Base-by-base conservation (phyloP, 441 rosid genomes). In the Populus trichocarpa region DNA sequence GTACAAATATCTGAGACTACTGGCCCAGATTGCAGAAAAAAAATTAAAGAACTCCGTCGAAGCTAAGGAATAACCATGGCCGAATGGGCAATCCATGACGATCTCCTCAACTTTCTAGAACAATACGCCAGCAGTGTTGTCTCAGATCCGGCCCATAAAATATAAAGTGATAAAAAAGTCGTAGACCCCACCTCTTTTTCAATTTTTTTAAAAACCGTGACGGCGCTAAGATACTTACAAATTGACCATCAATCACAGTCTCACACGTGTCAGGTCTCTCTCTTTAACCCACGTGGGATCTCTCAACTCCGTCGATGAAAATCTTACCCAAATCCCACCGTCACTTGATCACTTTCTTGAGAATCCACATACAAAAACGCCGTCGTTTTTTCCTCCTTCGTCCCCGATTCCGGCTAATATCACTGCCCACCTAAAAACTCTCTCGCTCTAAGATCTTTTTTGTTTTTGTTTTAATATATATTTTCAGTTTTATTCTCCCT, bases 251-350 rank as follows among this genome's bases (percentile, higher is more conserved):
- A 85, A 81, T 79, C 71, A 75, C 0, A 74, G 59, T 59, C 23
- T 13, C 73, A 77, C 83, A 83, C 84, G 80, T 79, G 81, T 38
- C 65, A 30, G 14, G 10, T 9, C 2, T 6, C 1, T 10, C 10
- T 20, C 16, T 3, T 14, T 72, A 23, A 2, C 3, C 53, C 32
- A 71, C 67, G 80, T 71, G 72, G 80, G 70, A 71, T 71, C 63
- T 67, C 30, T 57, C 42, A 33, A 26, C 57, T 26, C 75, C 77
- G 78, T 81, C 63, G 71, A 63, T 71, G 10, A 64, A 32, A 65
- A 46, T 64, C 67, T 65, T 35, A 11, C 26, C 71, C 53, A 8
- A 71, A 77, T 40, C 80, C 32, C 75, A 65, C 33, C 33, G 71
- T 61, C 25, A 16, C 40, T 73, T 40, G 57, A 16, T 10, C 38